Conservation (phyloP, 2,329 filamentous ascomycete species). For the Fonsecaea monophora region DNA sequence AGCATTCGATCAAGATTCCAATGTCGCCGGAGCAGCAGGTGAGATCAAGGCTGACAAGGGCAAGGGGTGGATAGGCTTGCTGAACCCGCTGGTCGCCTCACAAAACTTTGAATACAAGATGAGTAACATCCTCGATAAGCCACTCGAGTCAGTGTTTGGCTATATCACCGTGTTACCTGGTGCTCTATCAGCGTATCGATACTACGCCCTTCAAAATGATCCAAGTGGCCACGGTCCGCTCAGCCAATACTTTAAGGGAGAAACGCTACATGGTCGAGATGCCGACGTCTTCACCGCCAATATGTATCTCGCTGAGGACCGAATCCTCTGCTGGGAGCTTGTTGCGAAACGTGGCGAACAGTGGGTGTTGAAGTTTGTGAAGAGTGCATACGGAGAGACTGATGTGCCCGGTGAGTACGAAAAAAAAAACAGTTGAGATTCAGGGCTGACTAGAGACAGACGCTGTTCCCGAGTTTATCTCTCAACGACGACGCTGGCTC, state of each 20-base stretch:
- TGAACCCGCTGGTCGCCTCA: slow-evolving; percentile 93
- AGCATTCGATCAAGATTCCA: slow-evolving; percentile 96
- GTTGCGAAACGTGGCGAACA: slow-evolving; percentile 92
- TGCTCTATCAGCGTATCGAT: slow-evolving; percentile 92
- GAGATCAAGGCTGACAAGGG: slow-evolving; percentile 98
- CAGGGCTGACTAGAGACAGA: slow-evolving; percentile 60
- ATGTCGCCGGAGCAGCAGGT: slow-evolving; percentile 93
- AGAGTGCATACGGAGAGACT: slow-evolving; percentile 93
- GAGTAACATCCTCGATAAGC: slow-evolving; percentile 98
- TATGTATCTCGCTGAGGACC: slow-evolving; percentile 98
- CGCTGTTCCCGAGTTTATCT: slow-evolving; percentile 93
- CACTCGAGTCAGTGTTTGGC: slow-evolving; percentile 93
- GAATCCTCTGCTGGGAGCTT: slow-evolving; percentile 97
- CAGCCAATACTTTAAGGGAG: slow-evolving; percentile 99
- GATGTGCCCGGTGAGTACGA: slow-evolving; percentile 84
- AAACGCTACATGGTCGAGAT: slow-evolving; percentile 93
- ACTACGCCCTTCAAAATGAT: slow-evolving; percentile 95
- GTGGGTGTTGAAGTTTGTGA: slow-evolving; percentile 98
- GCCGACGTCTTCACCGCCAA: slow-evolving; percentile 98
- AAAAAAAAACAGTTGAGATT: not conserved
- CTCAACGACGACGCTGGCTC: slow-evolving; percentile 93
- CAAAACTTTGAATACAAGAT: slow-evolving; percentile 99
- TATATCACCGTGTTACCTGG: slow-evolving; percentile 98
- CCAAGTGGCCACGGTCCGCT: slow-evolving; percentile 92
- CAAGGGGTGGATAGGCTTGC: slow-evolving; percentile 76